Conservation (phyloP, 1,284 basidiomycete genomes). For the Trametes polyzona region DNA sequence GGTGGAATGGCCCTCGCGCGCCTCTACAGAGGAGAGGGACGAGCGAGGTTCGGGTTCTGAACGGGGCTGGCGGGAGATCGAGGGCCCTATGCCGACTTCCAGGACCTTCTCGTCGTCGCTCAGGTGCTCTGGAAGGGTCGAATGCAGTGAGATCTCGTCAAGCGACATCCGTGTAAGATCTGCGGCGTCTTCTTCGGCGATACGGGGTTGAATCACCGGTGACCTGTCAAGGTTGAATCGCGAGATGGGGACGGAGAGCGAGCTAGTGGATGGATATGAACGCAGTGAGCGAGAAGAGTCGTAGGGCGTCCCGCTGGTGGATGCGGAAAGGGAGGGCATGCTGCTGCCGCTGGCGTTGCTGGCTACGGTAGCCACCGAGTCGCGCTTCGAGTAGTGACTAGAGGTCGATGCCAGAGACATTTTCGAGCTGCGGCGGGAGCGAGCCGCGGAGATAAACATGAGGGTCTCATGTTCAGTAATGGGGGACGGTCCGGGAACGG, state of each 20-base stretch:
- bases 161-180: conserved; percentile 36
- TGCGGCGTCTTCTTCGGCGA: conserved; percentile 35
- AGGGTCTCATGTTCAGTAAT: conserved; percentile 51
- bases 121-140: conserved; percentile 26
- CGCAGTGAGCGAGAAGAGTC: conserved; percentile 35
- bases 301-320: conserved; percentile 25
- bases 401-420: conserved; percentile 37
- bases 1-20: conserved; percentile 45
- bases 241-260: conserved; percentile 29
- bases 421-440: conserved; percentile 40
- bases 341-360: conserved; percentile 29
- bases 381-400: conserved; percentile 33
- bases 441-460: conserved; percentile 43
- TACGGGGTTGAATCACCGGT: conserved; percentile 30
- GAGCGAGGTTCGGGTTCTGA: conserved; percentile 19
- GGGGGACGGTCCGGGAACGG: conserved; percentile 54
- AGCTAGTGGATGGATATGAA: conserved; percentile 35
- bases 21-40: conserved; percentile 44
- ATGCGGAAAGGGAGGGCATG: conserved; percentile 27
- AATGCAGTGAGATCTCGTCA: conserved; percentile 32
- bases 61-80: conserved; percentile 11
- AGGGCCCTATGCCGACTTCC: conserved; percentile 23
- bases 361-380: conserved; percentile 33
- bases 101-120: conserved; percentile 33
- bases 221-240: conserved; percentile 22